Evolutionary conservation across 2,329 filamentous ascomycete species (phyloP), one percentile per base, ranked within the genome.

Genomic region (Verticillium isaacii): DNA sequence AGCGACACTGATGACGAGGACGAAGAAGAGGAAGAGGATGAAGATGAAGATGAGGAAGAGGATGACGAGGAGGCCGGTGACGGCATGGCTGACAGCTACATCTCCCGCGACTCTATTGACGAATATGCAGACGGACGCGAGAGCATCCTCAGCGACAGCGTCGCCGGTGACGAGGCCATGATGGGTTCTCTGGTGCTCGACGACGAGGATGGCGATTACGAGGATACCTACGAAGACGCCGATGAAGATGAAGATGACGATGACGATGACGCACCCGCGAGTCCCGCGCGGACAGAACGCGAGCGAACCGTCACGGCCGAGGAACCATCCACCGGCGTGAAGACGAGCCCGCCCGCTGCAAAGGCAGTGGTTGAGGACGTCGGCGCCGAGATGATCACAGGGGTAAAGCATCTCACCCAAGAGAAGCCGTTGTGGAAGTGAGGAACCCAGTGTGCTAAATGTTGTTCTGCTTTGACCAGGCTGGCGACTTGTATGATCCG

Each of bases 1-100:
- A 96, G 90, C 55, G 93, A 95, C 64, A 87, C 82, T 36, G 84
- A 83, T 1, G 83, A 81, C 7, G 80, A 25, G 25, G 25, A 82
- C 1, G 81, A 84, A 9, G 80, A 78, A 77, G 77, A 1, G 72
- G 74, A 78, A 0, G 75, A 78, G 29, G 77, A 70, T 63, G 72
- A 65, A 55, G 85, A 86, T 17, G 83, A 85, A 37, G 85, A 86
- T 17, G 82, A 84, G 29, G 81, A 81, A 36, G 77, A 75, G 9
- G 73, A 76, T 7, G 80, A 81, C 9, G 80, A 82, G 9, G 78
- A 82, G 59, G 64, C 66, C 29, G 72, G 68, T 25, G 73, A 75
- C 58, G 81, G 78, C 45, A 70, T 86, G 54, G 82, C 77, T 19
- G 83, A 85, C 34, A 85, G 82, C 69, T 87, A 85, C 67, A 77